Percentiles rank a stretch among this genome's conserved stretches.
Conservation (phyloP, 805 yeast genomes). For the Ogataea corticis region DNA sequence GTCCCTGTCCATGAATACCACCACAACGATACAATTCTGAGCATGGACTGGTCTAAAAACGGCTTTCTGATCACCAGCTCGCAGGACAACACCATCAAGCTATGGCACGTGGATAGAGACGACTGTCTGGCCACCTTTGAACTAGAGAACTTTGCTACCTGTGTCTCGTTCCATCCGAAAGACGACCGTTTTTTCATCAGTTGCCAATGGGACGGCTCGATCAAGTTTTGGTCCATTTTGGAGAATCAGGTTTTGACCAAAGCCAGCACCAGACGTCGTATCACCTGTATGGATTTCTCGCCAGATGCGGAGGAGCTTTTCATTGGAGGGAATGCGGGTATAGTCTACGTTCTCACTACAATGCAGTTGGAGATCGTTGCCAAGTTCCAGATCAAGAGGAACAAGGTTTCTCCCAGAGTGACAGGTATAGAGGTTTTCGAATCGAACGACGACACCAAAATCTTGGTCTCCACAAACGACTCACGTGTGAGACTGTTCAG, state of each 20-base stretch:
- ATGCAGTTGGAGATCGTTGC: constrained; percentile 53
- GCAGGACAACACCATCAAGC: constrained; percentile 77
- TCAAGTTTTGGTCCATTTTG: constrained; percentile 82
- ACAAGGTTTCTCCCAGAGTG: constrained; percentile 55
- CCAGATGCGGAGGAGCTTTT: constrained; percentile 61
- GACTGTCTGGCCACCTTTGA: constrained; percentile 62
- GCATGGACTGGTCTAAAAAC: constrained; percentile 86
- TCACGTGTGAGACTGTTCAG: constrained; percentile 72
- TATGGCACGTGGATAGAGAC: constrained; percentile 81
- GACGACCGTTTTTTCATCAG: constrained; percentile 87
- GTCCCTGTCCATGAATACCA: constrained; percentile 57
- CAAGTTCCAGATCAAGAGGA: constrained; percentile 48
- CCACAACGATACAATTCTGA: constrained; percentile 70
- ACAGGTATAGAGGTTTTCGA: constrained; percentile 68
- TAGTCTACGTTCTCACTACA: constrained; percentile 59
- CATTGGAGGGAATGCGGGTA: constrained; percentile 82
- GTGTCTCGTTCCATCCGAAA: constrained; percentile 74
- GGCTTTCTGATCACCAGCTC: constrained; percentile 78
- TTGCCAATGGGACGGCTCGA: constrained; percentile 74
- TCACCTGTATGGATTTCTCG: constrained; percentile 74
- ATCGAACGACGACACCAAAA: constrained; percentile 21
- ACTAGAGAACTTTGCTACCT: constrained; percentile 82
- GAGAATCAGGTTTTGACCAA: constrained; percentile 66
- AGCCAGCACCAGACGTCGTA: constrained; percentile 60
- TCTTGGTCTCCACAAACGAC: constrained; percentile 78